Evolutionary conservation across 176 grass and related monocot genomes (phyloP).

Genomic region (Triticum monococcum): DNA sequence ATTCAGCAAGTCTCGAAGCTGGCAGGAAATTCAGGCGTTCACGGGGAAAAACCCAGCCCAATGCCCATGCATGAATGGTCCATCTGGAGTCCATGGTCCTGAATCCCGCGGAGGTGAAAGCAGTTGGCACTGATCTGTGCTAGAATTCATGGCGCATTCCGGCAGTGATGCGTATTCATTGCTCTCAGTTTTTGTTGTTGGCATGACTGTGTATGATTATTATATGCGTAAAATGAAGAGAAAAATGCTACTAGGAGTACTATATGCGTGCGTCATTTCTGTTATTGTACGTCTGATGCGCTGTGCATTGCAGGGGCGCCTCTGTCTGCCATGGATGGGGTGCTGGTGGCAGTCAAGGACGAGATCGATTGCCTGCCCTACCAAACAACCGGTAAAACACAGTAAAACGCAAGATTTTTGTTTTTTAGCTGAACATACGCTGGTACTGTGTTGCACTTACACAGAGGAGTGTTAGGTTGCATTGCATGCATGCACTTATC

Average conservation of each 20-base stretch:
- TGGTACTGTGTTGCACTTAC: too few species aligned
- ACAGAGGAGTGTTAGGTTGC: too few species aligned
- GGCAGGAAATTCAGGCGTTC: not conserved
- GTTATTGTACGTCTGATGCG: not conserved
- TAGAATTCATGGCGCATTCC: not conserved
- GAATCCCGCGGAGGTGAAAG: not conserved
- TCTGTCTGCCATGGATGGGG: constrained; percentile 74
- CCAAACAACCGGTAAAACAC: constrained; percentile 63
- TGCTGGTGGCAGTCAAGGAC: constrained; percentile 83
- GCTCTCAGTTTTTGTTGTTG: not conserved
- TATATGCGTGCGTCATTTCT: not conserved
- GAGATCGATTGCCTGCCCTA: constrained; percentile 91
- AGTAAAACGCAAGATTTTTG: too few species aligned
- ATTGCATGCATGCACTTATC: too few species aligned
- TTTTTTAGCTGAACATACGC: too few species aligned
- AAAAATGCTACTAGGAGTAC: not conserved
- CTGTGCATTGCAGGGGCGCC: constrained; percentile 39
- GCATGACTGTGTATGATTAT: too few species aligned
- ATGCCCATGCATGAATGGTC: not conserved
- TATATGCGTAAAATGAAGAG: not conserved
- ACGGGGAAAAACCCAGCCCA: not conserved
- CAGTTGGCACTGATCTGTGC: not conserved
- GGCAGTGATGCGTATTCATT: not conserved
- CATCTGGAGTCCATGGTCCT: not conserved
- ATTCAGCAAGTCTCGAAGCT: not conserved